Evolutionary conservation across 1,284 basidiomycete genomes (phyloP), one percentile per base, ranked within the genome.

Genomic region (Chalciporus sp.): DNA sequence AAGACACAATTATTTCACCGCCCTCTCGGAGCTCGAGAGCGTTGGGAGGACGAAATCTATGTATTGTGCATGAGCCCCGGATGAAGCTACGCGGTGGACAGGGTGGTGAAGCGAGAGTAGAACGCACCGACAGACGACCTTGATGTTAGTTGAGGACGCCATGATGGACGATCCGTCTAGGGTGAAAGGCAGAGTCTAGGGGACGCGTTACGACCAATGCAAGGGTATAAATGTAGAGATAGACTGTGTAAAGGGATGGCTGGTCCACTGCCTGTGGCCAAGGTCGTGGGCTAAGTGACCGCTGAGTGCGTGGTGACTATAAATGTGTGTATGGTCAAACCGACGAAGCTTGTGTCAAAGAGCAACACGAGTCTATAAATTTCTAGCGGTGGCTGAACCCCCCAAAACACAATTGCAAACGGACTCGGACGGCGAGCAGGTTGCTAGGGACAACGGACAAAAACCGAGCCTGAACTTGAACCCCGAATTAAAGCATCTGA

Each of bases 41-140:
- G 75, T 99, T 99, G 61, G 92, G 86, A 20, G 97, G 96, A 62
- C 96, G 94, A 75, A 99, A 99, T 56, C 95, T 96, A 62, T 27
- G 59, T 26, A 43, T 26, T 35, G 55, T 31, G 26, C 27, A 40
- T 64, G 47, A 56, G 48, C 20, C 46, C 9, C n/a, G 46, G 40
- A 26, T 27, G 41, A 28, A 39, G 26, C 17, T 17, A 46, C 50
- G 46, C 37, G 52, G 42, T 45, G 16, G 47, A 50, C 35, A 26
- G 41, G n/a, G 40, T 29, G 41, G 19, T 42, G 45, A 51, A 45
- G 43, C 42, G 53, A 48, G 51, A 31, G 40, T 49, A 39, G 42
- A 52, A 72, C 88, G 65, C 66, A 94, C 92, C 94, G 91, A 81
- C 94, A 96, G 63, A 96, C 91, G 68, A 96, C 94, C 78, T 96